Percentiles rank a stretch among this genome's conserved stretches.
phyloP scores from a whole-genome alignment of 176 grass and related monocot species.

The Ananas comosus region DNA sequence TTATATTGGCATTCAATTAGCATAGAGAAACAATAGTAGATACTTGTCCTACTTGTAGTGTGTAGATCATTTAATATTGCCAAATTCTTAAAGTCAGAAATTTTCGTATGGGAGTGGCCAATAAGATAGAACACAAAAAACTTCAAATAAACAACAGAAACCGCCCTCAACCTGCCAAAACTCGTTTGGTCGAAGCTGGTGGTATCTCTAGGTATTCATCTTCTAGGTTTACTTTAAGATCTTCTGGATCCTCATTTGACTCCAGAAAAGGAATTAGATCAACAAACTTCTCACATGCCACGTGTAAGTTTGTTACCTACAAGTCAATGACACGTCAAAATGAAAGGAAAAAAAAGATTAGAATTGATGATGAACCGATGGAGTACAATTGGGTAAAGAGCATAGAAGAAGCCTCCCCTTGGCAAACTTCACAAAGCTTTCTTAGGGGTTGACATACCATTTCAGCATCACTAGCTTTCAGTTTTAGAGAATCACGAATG shows the following conservation, averaged over 20 bases:
- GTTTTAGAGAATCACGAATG: slow-evolving; percentile 76
- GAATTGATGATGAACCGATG: too few relatives aligned
- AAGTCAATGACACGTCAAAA: not conserved
- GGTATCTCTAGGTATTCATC: slow-evolving; percentile 84
- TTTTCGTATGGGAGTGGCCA: not conserved
- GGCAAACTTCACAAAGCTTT: not conserved
- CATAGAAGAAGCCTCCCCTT: not conserved
- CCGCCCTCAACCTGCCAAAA: slow-evolving; percentile 58
- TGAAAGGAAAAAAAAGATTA: not conserved
- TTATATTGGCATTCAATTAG: too few relatives aligned
- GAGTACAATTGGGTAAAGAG: too few relatives aligned
- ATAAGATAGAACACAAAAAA: not conserved
- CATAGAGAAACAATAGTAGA: too few relatives aligned
- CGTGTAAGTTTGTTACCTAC: slow-evolving; percentile 67
- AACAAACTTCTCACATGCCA: slow-evolving; percentile 59
- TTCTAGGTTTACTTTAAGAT: slow-evolving; percentile 52
- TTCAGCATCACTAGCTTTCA: slow-evolving; percentile 77
- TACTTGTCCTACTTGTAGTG: too few relatives aligned
- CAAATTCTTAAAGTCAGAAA: not conserved
- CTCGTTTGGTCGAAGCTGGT: slow-evolving; percentile 39
- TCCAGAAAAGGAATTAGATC: slow-evolving; percentile 52
- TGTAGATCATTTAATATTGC: too few relatives aligned
- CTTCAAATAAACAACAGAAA: not conserved
- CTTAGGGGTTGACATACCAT: slow-evolving; percentile 38
- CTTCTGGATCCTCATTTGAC: slow-evolving; percentile 37